Base-by-base conservation (phyloP, 2,329 filamentous ascomycete species). In the Talaromyces sp. region DNA sequence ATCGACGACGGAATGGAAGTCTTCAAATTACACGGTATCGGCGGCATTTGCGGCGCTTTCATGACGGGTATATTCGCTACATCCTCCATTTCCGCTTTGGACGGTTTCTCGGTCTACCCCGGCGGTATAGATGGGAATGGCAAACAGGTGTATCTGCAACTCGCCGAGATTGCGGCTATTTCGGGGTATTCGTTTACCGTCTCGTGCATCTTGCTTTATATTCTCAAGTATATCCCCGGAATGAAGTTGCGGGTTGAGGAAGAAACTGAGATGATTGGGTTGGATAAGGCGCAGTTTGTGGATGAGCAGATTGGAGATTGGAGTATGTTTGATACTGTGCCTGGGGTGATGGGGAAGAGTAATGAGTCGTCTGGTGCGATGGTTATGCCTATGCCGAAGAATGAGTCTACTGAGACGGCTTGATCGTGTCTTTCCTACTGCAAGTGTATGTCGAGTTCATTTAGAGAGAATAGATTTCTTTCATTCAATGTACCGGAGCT, bases 1-100 rank as follows among this genome's bases (percentile, higher is more conserved):
- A 84, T 86, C 66, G 85, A 87, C 68, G 85, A 87, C 67, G 83
- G 84, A 11, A 82, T 87, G 71, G 84, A 87, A 67, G 84, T 87
- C 49, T 87, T 87, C 78, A 86, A 85, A 71, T 80, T 86, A 13
- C 85, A 87, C 71, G 84, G 83, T 17, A 79, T 86, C 27, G 85
- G 85, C 47, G 85, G 85, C 25, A 85, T 86, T 76, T 76, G 83
- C 45, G 85, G 85, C 8, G 83, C 83, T 31, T 85, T 87, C 74
- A 71, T 87, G 56, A 87, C 85, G 1, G 85, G 84, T 6, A 81
- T 87, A 69, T 87, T 88, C 68, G 85, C 84, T 40, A 78, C 79
- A 27, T 66, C 72, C 27, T 76, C 74, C 13, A 73, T 79, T 29
- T 77, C 77, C 1, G 71, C 75, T 2, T 79, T 87, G 47, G 85